Percentiles rank a stretch among this genome's conserved stretches.
These are phyloP conservation scores for Salix viminalis DNA, from an alignment of 345 rosid species.

Conservation along the genomic window DNA sequence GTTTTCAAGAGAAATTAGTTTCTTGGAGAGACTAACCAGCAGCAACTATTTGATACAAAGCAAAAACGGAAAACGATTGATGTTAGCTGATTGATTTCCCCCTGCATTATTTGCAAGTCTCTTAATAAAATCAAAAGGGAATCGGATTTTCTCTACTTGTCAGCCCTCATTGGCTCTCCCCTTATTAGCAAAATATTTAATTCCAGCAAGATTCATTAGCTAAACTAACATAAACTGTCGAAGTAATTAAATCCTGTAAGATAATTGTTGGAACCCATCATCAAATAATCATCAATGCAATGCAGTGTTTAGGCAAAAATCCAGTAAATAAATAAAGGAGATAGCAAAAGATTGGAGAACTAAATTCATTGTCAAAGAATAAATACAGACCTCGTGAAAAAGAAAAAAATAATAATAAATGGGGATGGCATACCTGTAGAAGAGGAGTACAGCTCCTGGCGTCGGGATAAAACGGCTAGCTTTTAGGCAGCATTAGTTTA, in stretches of 20 bases:
- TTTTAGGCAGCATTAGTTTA: too few species aligned
- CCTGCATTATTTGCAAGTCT: too few species aligned
- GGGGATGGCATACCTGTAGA: background rate
- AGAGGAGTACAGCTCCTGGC: background rate
- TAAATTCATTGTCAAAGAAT: background rate
- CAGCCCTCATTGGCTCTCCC: background rate
- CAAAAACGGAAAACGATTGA: background rate
- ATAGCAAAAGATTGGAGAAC: background rate
- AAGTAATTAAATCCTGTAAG: background rate
- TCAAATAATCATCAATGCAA: too few species aligned
- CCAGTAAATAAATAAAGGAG: too few species aligned
- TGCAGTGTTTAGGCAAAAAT: too few species aligned
- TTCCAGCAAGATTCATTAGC: background rate
- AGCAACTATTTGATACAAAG: background rate
- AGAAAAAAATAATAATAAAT: background rate
- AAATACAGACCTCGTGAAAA: background rate
- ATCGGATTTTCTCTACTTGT: background rate
- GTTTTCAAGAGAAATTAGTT: background rate
- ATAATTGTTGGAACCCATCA: background rate
- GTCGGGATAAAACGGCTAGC: background rate
- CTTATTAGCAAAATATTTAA: background rate
- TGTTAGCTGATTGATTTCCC: background rate
- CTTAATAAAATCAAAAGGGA: background rate
- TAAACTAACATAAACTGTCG: background rate
- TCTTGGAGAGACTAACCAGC: background rate